Evolutionary conservation across 495 filamentous ascomycete genomes (phyloP), one percentile per base, ranked within the genome.

Genomic region (Hyphodiscus hymeniophilus): DNA sequence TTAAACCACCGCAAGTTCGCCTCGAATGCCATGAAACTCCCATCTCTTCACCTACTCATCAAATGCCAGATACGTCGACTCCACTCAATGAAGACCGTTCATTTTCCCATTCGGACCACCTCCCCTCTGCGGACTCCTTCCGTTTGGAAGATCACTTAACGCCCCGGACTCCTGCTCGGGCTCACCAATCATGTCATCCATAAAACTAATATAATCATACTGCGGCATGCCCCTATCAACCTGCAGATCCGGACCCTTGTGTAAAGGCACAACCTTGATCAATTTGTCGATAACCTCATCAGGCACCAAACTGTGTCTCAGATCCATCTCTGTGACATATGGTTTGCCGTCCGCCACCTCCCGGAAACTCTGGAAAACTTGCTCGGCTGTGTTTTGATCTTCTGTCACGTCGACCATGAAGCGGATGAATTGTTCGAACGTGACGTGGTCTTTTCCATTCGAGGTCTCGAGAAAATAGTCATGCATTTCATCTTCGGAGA

Each of bases 331-430:
- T 10, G 92, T 98, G 11, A 98, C 92, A 63, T 96, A 98, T 13
- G 92, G 89, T 71, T 97, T 98, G 36, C 94, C 94, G 72, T 98
- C 92, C 11, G 92, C 92, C 21, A 98, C 92, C 66, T 97, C 92
- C 46, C 80, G 79, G 76, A 98, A 98, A 60, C 81, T 87, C 66
- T 97, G 92, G 66, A 89, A 96, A 0, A 97, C 94, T 61, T 98
- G 92, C 66, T 95, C 92, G 17, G 92, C 94, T 15, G 89, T 94
- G 58, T 97, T 95, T 64, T 98, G 92, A 59, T 98, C 92, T 64
- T 98, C 92, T 0, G 94, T 97, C 32, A 95, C 91, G 56, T 89
- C 87, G 7, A 98, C 92, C 92, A 98, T 98, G 69, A 97, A 98
- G 18, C 85, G 77, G 64, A 98, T 98, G 62, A 98, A 98, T 64